Evolutionary conservation across 1,139 yeast genomes (phyloP).

Genomic region (Scheffersomyces insectosa): DNA sequence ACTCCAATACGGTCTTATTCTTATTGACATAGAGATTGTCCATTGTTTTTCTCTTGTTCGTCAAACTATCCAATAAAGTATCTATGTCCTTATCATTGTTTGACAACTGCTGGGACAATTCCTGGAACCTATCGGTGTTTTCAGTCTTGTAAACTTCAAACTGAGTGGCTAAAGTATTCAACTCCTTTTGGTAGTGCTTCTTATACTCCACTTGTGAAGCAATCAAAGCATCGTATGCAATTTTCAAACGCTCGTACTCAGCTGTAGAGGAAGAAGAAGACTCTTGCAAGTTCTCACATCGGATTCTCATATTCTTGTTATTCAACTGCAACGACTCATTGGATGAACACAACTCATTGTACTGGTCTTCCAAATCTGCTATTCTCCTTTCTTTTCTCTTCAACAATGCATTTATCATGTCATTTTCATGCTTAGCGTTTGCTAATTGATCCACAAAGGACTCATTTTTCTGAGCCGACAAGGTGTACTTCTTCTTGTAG

Average conservation of each 20-base stretch:
- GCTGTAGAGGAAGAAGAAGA: slow-evolving; percentile 48
- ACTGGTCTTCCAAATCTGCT: slow-evolving; percentile 58
- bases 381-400: slow-evolving; percentile 67
- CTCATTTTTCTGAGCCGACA: slow-evolving; percentile 53
- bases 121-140: slow-evolving; percentile 30
- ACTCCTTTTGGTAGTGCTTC: slow-evolving; percentile 45
- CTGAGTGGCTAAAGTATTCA: slow-evolving; percentile 26
- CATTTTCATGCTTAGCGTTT: slow-evolving; percentile 70
- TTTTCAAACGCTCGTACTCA: slow-evolving; percentile 58
- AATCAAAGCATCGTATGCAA: slow-evolving; percentile 62
- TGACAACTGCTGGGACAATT: slow-evolving; percentile 28
- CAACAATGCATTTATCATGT: slow-evolving; percentile 61
- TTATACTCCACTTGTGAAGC: slow-evolving; percentile 60
- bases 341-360: slow-evolving; percentile 44
- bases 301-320: slow-evolving; percentile 48
- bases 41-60: slow-evolving; percentile 43
- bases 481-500: slow-evolving; percentile 49
- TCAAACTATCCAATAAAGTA: slow-evolving; percentile 42
- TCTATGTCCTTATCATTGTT: slow-evolving; percentile 48
- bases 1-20: slow-evolving; percentile 46
- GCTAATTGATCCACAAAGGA: slow-evolving; percentile 66
- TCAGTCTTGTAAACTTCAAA: slow-evolving; percentile 42
- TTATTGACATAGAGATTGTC: slow-evolving; percentile 48
- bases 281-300: slow-evolving; percentile 50
- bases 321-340: slow-evolving; percentile 49